These are phyloP conservation scores for Medicago truncatula DNA, from an alignment of 306 rosid genomes.

Conservation along the genomic window DNA sequence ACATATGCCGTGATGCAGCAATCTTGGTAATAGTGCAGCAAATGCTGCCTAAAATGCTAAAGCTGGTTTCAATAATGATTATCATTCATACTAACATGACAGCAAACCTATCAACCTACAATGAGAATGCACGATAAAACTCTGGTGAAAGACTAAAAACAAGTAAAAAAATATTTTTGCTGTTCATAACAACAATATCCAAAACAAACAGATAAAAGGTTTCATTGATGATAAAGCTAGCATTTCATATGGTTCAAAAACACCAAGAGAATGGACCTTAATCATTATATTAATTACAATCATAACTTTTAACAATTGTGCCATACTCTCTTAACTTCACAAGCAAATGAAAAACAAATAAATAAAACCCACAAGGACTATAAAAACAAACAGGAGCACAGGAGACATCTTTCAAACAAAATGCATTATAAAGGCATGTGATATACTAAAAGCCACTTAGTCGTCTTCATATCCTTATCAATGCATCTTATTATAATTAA, in stretches of 20 bases:
- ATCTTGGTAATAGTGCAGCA: neutral
- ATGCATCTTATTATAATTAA: neutral
- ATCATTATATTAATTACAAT: neutral
- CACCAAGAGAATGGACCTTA: neutral
- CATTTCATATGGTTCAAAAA: constrained; percentile 30
- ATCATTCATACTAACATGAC: neutral
- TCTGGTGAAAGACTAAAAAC: neutral
- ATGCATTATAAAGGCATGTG: neutral
- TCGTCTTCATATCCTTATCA: neutral
- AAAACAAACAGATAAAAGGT: constrained; percentile 13
- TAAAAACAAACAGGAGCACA: neutral
- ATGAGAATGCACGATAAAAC: constrained; percentile 24
- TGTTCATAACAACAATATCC: constrained; percentile 3
- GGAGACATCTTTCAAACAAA: neutral
- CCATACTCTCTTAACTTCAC: neutral
- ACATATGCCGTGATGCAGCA: neutral
- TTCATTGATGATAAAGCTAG: constrained; percentile 15
- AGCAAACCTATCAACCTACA: constrained; percentile 2
- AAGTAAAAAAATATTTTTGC: neutral
- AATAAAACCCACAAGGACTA: neutral
- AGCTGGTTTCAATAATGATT: constrained; percentile 20
- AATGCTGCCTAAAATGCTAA: constrained; percentile 17
- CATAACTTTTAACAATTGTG: neutral
- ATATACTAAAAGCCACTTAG: neutral
- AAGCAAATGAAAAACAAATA: constrained; percentile 4